Evolutionary conservation across 164 flowering plant genomes (phyloP).

Genomic region (Cinnamomum micranthum): DNA sequence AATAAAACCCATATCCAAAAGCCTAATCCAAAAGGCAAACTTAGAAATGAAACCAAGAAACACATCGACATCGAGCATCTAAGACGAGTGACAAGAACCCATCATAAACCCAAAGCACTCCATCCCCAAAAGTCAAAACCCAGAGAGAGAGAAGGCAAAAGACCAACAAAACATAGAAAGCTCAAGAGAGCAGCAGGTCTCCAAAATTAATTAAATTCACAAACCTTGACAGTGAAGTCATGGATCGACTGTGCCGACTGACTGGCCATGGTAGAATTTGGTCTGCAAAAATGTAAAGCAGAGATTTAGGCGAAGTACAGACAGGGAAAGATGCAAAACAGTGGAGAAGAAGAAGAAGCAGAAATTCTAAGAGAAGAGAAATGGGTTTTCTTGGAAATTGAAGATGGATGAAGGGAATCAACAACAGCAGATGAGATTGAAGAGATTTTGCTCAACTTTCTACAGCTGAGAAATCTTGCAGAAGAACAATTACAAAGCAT

Average conservation of each 20-base stretch:
- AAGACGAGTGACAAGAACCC: too few species aligned
- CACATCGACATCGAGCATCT: too few species aligned
- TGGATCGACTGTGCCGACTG: constrained; percentile 35
- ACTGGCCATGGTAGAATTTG: constrained; percentile 40
- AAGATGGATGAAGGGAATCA: background rate
- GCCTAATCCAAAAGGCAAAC: too few species aligned
- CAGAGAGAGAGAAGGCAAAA: too few species aligned
- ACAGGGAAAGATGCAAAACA: background rate
- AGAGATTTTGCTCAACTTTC: background rate
- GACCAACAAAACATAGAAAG: too few species aligned
- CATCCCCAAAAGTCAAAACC: too few species aligned
- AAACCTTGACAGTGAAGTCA: constrained; percentile 63
- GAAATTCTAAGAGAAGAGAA: background rate
- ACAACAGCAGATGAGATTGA: background rate
- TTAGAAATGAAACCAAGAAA: too few species aligned
- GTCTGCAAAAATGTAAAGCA: background rate
- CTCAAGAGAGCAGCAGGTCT: too few species aligned
- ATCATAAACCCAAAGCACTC: too few species aligned
- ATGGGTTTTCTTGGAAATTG: background rate
- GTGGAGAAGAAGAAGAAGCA: constrained; percentile 3
- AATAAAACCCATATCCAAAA: too few species aligned
- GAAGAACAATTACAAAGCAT: too few species aligned
- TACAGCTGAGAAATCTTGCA: background rate
- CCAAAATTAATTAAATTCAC: too few species aligned
- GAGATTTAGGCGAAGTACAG: constrained; percentile 1